Percentiles rank a stretch among this genome's conserved stretches.
These are phyloP conservation scores for Silene noctiflora DNA, from an alignment of 179 eudicot species.

Conservation along the genomic window DNA sequence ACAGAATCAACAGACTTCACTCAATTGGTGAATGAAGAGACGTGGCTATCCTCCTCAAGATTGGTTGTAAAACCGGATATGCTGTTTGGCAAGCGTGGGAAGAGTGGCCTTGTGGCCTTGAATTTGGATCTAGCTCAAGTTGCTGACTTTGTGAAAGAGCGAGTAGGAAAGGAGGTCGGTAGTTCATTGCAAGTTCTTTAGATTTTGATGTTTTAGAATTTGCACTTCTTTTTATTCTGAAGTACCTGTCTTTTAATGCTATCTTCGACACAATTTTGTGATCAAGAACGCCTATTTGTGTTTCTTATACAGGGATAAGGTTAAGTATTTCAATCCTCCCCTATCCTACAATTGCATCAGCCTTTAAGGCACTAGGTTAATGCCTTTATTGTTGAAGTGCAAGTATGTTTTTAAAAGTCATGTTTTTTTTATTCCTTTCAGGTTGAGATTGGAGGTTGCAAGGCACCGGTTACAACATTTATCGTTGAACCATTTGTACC, in stretches of 20 bases:
- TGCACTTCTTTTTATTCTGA: background rate
- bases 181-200: background rate
- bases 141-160: constrained; percentile 71
- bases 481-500: constrained; percentile 89
- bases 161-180: constrained; percentile 72
- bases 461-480: constrained; percentile 81
- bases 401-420: background rate
- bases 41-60: constrained; percentile 83
- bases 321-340: too few species aligned
- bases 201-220: background rate
- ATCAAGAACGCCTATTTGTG: too few species aligned
- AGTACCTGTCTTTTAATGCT: too few species aligned
- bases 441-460: constrained; percentile 91
- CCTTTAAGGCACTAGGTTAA: background rate
- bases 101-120: constrained; percentile 87
- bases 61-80: constrained; percentile 91
- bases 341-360: background rate
- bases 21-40: constrained; percentile 57
- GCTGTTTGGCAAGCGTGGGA: constrained; percentile 94
- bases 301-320: too few species aligned
- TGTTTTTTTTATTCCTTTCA: constrained; percentile 21
- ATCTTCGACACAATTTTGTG: too few species aligned
- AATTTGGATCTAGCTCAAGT: constrained; percentile 84
- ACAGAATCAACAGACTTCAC: constrained; percentile 64
- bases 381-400: background rate